phyloP scores from a whole-genome alignment of 805 yeast species.

The Saccharomycopsis fermentans region DNA sequence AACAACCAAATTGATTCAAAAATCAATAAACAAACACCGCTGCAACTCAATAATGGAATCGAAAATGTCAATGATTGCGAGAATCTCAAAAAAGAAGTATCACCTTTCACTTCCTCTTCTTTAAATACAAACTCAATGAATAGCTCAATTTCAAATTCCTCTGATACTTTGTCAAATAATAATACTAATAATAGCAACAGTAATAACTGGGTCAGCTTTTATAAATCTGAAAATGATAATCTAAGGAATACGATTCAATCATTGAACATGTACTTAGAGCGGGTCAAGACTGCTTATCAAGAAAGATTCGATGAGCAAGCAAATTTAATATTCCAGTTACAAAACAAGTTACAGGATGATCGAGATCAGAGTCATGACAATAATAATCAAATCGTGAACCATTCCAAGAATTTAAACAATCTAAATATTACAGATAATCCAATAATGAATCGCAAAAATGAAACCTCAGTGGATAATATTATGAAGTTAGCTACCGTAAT shows the following conservation, averaged over 20 bases:
- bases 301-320: slow-evolving; percentile 6
- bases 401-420: not conserved
- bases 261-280: not conserved
- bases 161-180: not conserved
- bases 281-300: slow-evolving; percentile 1
- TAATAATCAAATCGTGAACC: not conserved
- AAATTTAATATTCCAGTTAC: not conserved
- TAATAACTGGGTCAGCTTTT: not conserved
- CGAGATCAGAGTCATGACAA: not conserved
- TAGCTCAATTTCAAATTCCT: not conserved
- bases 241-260: not conserved
- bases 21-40: not conserved
- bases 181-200: not conserved
- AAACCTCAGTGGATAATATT: not conserved
- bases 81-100: not conserved
- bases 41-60: not conserved
- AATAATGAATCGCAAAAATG: not conserved
- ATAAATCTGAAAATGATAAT: not conserved
- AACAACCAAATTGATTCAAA: not conserved
- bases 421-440: not conserved
- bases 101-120: not conserved
- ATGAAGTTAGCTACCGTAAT: not conserved
- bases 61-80: not conserved
- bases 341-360: not conserved
- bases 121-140: not conserved